Base-by-base conservation (phyloP, 2,329 filamentous ascomycete species). In the Apiospora koreana region DNA sequence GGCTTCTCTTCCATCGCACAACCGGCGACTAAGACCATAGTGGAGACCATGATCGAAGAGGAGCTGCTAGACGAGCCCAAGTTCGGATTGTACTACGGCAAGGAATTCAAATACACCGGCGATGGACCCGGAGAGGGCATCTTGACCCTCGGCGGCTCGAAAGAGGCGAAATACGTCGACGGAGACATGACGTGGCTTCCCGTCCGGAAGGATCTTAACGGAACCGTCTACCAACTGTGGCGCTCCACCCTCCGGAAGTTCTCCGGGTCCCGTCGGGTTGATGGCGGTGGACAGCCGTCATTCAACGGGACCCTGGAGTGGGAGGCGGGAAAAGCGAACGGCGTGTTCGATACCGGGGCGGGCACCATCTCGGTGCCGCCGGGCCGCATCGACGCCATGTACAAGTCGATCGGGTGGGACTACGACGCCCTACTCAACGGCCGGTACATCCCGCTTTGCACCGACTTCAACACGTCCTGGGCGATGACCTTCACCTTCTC, bases 401-500 rank as follows among this genome's bases (percentile, higher is more conserved):
- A 82, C 72, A 70, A 71, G 41, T 76, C 78, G 0, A 78, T 82
- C 35, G 80, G 80, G 3, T 77, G 79, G 80, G 79, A 81, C 77
- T 80, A 73, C 73, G 79, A 75, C 0, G 76, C 76, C 1, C 77
- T 82, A 58, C 42, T 77, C 14, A 45, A 62, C 0, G 75, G 75
- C 35, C 69, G 79, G 0, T 73, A 77, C 54, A 70, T 81, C 54
- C 80, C 79, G 10, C 71, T 80, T 25, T 82, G 81, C 74, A 74
- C 70, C 72, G 80, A 82, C 42, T 81, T 82, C 70, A 81, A 79
- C 69, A 72, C 77, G 46, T 74, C 76, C 69, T 82, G 81, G 80
- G 77, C 78, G 0, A 41, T 81, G 12, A 72, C 76, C 0, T 76
- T 81, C 42, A 71, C 75, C 21, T 73, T 80, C 58, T 75, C 70